Evolutionary conservation across 2,329 filamentous ascomycete genomes (phyloP).

Genomic region (Pseudogymnoascus sp.): DNA sequence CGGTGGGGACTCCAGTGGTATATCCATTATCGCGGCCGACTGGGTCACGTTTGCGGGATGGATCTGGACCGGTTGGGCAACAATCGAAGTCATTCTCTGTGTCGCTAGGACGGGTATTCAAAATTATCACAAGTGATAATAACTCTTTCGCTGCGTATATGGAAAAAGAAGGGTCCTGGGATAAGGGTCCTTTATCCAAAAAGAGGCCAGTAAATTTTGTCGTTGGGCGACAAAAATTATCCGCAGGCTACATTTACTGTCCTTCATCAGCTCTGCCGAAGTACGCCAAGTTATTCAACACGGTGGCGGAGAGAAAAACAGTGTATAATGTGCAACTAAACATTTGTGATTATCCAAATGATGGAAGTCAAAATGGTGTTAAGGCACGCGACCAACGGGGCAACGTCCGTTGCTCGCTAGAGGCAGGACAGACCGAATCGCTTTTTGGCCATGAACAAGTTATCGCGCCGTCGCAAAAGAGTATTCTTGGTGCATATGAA

Average conservation of each 20-base stretch:
- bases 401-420: not conserved
- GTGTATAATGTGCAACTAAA: not conserved
- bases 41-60: not conserved
- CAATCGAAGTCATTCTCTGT: conserved; percentile 3
- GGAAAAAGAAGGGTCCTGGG: not conserved
- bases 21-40: not conserved
- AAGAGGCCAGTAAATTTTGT: not conserved
- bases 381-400: not conserved
- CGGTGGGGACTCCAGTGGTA: conserved; percentile 16
- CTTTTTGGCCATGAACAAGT: not conserved
- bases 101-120: not conserved
- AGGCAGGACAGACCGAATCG: not conserved
- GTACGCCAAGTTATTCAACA: not conserved
- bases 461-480: not conserved
- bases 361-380: not conserved
- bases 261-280: not conserved
- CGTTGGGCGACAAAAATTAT: not conserved
- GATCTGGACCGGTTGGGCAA: conserved; percentile 1
- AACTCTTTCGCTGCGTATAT: not conserved
- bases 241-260: conserved; percentile 1
- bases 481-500: not conserved
- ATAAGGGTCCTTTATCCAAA: not conserved
- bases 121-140: not conserved
- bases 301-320: not conserved
- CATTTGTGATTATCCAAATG: not conserved